Evolutionary conservation across 495 filamentous ascomycete genomes (phyloP).

Genomic region (Recurvomyces mirabilis): DNA sequence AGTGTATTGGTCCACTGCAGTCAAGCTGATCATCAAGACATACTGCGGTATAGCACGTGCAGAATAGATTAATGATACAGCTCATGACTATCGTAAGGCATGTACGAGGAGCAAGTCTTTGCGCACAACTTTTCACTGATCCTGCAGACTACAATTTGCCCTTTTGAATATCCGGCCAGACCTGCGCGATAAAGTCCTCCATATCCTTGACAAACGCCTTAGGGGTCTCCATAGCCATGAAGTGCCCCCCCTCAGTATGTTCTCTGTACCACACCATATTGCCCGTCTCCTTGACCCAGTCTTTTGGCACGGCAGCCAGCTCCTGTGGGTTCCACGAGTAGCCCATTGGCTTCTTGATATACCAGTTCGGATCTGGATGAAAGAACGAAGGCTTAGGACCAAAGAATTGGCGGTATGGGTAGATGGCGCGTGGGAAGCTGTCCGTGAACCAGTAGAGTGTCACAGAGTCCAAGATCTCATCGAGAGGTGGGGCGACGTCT

Average conservation of each 20-base stretch:
- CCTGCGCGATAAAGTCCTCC: constrained; percentile 41
- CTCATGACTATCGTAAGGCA: no score
- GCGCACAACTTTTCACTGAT: no score
- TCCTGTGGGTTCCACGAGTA: constrained; percentile 49
- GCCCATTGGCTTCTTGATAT: constrained; percentile 46
- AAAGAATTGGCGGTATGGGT: constrained; percentile 37
- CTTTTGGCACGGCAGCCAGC: constrained; percentile 37
- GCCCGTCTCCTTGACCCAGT: constrained; percentile 40
- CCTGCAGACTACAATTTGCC: no score
- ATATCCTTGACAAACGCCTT: constrained; percentile 44
- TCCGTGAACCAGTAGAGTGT: constrained; percentile 58
- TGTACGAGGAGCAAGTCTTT: no score
- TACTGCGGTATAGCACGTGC: no score
- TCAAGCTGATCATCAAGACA: no score
- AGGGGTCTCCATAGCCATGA: constrained; percentile 49
- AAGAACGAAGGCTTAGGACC: constrained; percentile 20
- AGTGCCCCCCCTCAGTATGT: constrained; percentile 50
- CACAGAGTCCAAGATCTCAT: constrained; percentile 46
- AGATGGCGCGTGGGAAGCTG: constrained; percentile 46
- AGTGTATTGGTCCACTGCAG: no score
- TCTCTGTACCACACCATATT: constrained; percentile 39
- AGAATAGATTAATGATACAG: no score
- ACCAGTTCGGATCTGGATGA: constrained; percentile 27
- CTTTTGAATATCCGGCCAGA: constrained; percentile 19
- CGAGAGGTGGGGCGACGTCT: constrained; percentile 39